Percentiles rank a stretch among this genome's conserved stretches.
phyloP scores from a whole-genome alignment of 2,329 filamentous ascomycete genomes.

The Chaetomium sp. region DNA sequence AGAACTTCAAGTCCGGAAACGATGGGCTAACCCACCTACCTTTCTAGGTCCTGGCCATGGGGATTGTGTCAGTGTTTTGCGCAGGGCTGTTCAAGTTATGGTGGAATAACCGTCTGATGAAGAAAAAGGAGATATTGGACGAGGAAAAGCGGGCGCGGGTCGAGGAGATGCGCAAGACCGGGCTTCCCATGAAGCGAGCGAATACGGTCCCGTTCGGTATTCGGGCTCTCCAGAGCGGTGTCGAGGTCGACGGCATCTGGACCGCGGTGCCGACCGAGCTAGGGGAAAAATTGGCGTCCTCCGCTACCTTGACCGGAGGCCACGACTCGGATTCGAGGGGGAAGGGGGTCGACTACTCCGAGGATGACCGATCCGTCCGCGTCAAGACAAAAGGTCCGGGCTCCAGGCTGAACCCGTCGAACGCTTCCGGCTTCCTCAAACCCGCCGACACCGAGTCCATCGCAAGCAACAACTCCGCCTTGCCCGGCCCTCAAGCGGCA shows the following conservation, averaged over 20 bases:
- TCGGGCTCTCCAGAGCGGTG: conserved; percentile 73
- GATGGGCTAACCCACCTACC: conserved; percentile 16
- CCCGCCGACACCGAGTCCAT: conserved; percentile 11
- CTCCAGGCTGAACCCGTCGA: conserved; percentile 6
- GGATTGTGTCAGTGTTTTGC: conserved; percentile 63
- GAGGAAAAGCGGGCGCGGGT: conserved; percentile 54
- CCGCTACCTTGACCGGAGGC: conserved; percentile 17
- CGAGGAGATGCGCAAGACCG: conserved; percentile 49
- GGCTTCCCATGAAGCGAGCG: conserved; percentile 35
- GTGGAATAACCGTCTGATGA: conserved; percentile 49
- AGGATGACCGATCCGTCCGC: conserved; percentile 10
- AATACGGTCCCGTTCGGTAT: conserved; percentile 78
- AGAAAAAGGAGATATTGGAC: conserved; percentile 57
- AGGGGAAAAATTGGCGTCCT: conserved; percentile 18
- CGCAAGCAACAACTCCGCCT: conserved; percentile 2
- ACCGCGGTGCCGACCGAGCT: conserved; percentile 37
- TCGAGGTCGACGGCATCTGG: conserved; percentile 83
- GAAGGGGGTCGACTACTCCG: conserved; percentile 12
- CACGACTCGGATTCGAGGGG: conserved; percentile 13
- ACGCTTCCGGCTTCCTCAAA: conserved; percentile 11
- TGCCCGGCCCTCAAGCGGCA: neutral
- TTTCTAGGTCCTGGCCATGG: conserved; percentile 61
- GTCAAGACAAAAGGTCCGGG: conserved; percentile 4
- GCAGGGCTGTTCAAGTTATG: conserved; percentile 63
- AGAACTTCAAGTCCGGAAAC: neutral